Conservation (phyloP, 2,329 filamentous ascomycete species). For the Domatiomyces catenatus region DNA sequence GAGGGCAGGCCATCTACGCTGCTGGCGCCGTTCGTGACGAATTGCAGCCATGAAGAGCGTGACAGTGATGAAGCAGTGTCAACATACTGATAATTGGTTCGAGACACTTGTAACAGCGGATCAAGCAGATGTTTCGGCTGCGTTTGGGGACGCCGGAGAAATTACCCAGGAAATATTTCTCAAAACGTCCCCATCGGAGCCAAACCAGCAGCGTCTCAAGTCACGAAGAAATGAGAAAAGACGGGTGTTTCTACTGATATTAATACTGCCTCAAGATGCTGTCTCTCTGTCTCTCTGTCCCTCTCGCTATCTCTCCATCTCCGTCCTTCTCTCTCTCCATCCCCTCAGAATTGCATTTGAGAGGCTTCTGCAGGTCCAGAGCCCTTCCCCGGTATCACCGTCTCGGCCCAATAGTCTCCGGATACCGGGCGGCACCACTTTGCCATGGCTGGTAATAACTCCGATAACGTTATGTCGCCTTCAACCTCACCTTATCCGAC, state of each 20-base stretch:
- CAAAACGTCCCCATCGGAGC: background rate
- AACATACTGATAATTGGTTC: background rate
- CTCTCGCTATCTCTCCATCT: too few species aligned
- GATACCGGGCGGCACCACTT: background rate
- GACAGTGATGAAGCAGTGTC: background rate
- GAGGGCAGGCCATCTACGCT: background rate
- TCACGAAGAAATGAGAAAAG: background rate
- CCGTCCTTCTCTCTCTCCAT: too few species aligned
- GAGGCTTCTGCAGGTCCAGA: background rate
- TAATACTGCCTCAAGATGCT: background rate
- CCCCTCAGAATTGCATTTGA: background rate
- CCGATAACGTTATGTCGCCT: background rate
- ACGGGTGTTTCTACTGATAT: background rate
- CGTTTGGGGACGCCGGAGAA: background rate
- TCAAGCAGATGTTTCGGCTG: background rate
- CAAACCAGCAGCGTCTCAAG: background rate
- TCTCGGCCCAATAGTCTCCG: background rate
- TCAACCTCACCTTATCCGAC: background rate
- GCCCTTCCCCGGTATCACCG: background rate
- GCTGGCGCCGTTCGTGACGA: background rate
- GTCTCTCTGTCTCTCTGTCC: too few species aligned
- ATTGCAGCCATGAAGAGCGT: background rate
- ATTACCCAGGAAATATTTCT: background rate
- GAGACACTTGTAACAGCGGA: background rate
- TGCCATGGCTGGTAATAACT: background rate